Conservation (phyloP, 148 eudicot species). For the Camellia japonica region DNA sequence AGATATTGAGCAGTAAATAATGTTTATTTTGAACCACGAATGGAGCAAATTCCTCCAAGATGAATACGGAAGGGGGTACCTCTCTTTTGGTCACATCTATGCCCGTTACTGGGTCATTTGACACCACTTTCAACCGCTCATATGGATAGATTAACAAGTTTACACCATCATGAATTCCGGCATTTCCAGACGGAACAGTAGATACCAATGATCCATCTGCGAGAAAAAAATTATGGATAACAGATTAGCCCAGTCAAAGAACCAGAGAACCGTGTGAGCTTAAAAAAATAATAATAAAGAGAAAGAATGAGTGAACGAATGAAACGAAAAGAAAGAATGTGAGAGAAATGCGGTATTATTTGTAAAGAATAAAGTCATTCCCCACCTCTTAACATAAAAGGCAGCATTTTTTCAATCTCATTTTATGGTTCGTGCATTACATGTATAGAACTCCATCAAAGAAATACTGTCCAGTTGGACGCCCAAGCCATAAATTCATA, state of each 20-base stretch:
- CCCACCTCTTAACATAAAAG: no score
- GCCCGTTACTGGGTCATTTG: conserved; percentile 34
- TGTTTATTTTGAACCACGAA: not conserved
- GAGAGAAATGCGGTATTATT: not conserved
- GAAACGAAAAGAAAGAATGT: not conserved
- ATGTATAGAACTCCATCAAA: not conserved
- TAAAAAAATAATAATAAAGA: not conserved
- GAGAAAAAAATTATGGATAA: not conserved
- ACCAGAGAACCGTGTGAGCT: not conserved
- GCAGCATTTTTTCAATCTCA: no score
- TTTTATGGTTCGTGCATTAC: no score
- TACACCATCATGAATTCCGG: conserved; percentile 11
- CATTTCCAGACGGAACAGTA: conserved; percentile 19
- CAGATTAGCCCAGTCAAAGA: not conserved
- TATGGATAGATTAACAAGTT: conserved; percentile 33
- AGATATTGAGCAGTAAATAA: not conserved
- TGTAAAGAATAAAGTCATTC: not conserved
- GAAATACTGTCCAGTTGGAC: not conserved
- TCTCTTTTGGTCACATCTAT: conserved; percentile 49
- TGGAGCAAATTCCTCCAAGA: not conserved
- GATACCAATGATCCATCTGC: conserved; percentile 6
- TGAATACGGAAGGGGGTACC: conserved; percentile 24
- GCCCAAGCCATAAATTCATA: not conserved
- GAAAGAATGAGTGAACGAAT: not conserved
- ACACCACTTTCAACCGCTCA: conserved; percentile 35